These are phyloP conservation scores for Nemania serpens DNA, from an alignment of 2,329 filamentous ascomycete genomes.

Conservation along the genomic window DNA sequence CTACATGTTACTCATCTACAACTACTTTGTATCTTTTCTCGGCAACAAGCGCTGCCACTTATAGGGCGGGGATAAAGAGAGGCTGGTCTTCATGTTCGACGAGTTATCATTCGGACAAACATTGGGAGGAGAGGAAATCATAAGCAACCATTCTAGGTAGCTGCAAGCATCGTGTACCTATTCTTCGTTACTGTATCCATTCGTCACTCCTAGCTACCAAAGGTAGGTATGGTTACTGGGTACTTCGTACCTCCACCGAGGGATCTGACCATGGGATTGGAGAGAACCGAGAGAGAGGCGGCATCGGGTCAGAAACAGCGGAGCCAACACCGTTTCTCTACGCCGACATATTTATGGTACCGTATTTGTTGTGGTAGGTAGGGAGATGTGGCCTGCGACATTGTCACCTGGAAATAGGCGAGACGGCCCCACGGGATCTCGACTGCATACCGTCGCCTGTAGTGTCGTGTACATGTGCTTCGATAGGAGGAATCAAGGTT, in stretches of 20 bases:
- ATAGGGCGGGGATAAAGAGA: not conserved
- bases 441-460: constrained; percentile 6
- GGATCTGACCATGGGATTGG: constrained; percentile 12
- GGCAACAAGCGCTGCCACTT: not conserved
- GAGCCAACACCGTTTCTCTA: constrained; percentile 7
- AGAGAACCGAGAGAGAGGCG: not conserved
- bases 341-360: not conserved
- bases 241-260: constrained; percentile 20
- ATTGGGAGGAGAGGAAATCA: not conserved
- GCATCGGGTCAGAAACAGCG: constrained; percentile 19
- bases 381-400: not conserved
- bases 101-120: not conserved
- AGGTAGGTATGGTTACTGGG: constrained; percentile 8
- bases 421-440: constrained; percentile 7
- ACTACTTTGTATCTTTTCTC: not conserved
- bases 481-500: constrained; percentile 22
- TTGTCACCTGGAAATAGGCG: constrained; percentile 4
- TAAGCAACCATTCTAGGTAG: not conserved
- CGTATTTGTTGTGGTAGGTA: not conserved
- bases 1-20: too few relatives aligned
- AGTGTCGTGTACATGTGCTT: not conserved
- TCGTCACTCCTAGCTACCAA: constrained; percentile 1
- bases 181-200: constrained; percentile 3
- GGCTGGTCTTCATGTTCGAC: not conserved
- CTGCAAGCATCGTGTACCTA: not conserved